Evolutionary conservation across 176 grass and related monocot species (phyloP).

Genomic region (Miscanthus lutarioriparius): DNA sequence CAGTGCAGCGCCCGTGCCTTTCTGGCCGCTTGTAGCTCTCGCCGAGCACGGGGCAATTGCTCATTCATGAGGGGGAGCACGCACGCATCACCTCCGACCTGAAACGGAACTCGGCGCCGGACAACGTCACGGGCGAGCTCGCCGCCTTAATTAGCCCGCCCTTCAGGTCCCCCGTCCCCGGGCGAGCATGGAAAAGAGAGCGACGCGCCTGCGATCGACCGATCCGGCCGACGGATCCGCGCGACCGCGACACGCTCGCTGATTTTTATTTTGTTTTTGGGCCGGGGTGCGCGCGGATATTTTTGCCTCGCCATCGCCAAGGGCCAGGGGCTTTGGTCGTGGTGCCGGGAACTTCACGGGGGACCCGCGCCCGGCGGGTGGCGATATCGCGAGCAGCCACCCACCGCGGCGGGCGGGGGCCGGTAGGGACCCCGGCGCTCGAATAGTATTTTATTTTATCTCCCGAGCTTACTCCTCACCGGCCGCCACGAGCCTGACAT

Average conservation of each 20-base stretch:
- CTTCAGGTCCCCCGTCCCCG: not conserved
- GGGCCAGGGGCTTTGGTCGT: not conserved
- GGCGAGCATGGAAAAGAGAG: not conserved
- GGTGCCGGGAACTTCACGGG: not conserved
- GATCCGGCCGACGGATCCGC: not conserved
- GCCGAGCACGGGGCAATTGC: not conserved
- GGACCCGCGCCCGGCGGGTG: not conserved
- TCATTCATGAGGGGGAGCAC: not conserved
- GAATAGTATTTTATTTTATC: not conserved
- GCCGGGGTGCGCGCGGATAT: not conserved
- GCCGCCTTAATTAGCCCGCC: too few relatives aligned
- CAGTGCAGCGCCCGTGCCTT: not conserved
- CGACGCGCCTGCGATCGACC: not conserved
- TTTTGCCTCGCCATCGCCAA: not conserved
- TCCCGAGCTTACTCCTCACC: not conserved
- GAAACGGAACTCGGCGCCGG: not conserved
- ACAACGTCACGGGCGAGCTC: not conserved
- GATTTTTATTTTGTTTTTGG: not conserved
- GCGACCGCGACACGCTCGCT: not conserved
- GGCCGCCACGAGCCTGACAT: not conserved
- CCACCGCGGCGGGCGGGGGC: not conserved
- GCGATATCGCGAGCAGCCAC: slow-evolving; percentile 23
- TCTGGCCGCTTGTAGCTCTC: not conserved
- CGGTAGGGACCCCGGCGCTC: not conserved
- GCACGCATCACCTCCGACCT: not conserved